Evolutionary conservation across 1,139 yeast genomes (phyloP).

Genomic region (Sugiyamaella japonica): DNA sequence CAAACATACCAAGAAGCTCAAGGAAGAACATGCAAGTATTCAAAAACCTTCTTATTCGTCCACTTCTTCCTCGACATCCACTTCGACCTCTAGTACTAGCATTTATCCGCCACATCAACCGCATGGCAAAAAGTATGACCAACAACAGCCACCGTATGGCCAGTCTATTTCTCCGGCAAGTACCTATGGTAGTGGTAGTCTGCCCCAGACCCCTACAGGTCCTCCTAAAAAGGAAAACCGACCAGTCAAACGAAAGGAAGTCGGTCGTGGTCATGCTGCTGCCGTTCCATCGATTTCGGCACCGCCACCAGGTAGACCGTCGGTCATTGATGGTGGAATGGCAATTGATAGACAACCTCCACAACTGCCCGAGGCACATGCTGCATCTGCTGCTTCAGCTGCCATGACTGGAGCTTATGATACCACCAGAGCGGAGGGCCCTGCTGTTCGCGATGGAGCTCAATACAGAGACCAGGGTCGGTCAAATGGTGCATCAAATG

Average conservation of each 20-base stretch:
- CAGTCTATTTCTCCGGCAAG: slow-evolving; percentile 2
- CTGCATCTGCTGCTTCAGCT: slow-evolving; percentile 11
- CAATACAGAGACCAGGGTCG: background rate
- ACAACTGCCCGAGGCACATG: background rate
- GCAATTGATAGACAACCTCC: background rate
- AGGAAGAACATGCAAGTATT: slow-evolving; percentile 18
- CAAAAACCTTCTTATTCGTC: slow-evolving; percentile 15
- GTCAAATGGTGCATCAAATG: slow-evolving; percentile 7
- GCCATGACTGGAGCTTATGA: slow-evolving; percentile 3
- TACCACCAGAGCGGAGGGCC: background rate
- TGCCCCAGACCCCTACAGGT: slow-evolving; percentile 24
- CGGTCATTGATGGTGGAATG: background rate
- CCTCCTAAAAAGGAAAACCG: slow-evolving; percentile 31
- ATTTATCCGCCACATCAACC: slow-evolving; percentile 12
- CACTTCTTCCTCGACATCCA: slow-evolving; percentile 4
- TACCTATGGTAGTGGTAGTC: slow-evolving; percentile 10
- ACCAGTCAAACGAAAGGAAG: slow-evolving; percentile 39
- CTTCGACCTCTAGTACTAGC: slow-evolving; percentile 14
- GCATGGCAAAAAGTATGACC: background rate
- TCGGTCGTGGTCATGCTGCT: slow-evolving; percentile 32
- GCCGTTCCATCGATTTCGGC: slow-evolving; percentile 3
- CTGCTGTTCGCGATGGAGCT: background rate
- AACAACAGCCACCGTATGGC: slow-evolving; percentile 11
- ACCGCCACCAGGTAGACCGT: slow-evolving; percentile 7
- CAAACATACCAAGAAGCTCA: slow-evolving; percentile 65